Conservation (phyloP, 805 yeast species). For the Yarrowia hollandica region DNA sequence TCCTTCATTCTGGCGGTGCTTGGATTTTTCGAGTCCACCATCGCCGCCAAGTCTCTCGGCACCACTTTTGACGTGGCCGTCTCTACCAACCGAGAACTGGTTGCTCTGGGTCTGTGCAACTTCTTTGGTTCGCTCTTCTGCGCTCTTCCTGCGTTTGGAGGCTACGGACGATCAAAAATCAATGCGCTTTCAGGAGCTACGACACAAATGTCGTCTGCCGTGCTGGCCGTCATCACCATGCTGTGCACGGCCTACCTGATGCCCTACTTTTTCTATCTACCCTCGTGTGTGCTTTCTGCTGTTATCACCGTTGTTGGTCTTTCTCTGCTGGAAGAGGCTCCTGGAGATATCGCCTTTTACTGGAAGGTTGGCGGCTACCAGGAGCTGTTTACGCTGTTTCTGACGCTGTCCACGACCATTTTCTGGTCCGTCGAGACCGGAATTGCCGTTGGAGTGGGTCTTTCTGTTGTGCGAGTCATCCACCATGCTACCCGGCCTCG, state of each 20-base stretch:
- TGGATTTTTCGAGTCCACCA: slow-evolving; percentile 91
- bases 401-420: slow-evolving; percentile 65
- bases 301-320: slow-evolving; percentile 78
- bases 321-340: slow-evolving; percentile 78
- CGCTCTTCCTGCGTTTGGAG: slow-evolving; percentile 90
- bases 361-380: slow-evolving; percentile 69
- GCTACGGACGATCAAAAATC: slow-evolving; percentile 89
- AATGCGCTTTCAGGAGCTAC: slow-evolving; percentile 86
- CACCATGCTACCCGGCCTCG: slow-evolving; percentile 79
- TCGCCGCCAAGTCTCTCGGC: slow-evolving; percentile 86
- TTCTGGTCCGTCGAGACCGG: slow-evolving; percentile 86
- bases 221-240: slow-evolving; percentile 76
- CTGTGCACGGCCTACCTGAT: slow-evolving; percentile 62
- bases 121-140: slow-evolving; percentile 55
- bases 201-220: slow-evolving; percentile 78
- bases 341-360: slow-evolving; percentile 73
- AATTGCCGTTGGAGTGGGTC: slow-evolving; percentile 79
- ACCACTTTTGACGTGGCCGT: slow-evolving; percentile 60
- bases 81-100: slow-evolving; percentile 85
- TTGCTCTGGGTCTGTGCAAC: slow-evolving; percentile 82
- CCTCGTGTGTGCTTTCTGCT: slow-evolving; percentile 76
- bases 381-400: slow-evolving; percentile 66
- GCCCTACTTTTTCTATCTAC: slow-evolving; percentile 67
- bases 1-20: slow-evolving; percentile 77
- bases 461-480: slow-evolving; percentile 75